These are phyloP conservation scores for Thalassiosira exigua DNA, from an alignment of 352 stramenopile genomes.

Conservation along the genomic window DNA sequence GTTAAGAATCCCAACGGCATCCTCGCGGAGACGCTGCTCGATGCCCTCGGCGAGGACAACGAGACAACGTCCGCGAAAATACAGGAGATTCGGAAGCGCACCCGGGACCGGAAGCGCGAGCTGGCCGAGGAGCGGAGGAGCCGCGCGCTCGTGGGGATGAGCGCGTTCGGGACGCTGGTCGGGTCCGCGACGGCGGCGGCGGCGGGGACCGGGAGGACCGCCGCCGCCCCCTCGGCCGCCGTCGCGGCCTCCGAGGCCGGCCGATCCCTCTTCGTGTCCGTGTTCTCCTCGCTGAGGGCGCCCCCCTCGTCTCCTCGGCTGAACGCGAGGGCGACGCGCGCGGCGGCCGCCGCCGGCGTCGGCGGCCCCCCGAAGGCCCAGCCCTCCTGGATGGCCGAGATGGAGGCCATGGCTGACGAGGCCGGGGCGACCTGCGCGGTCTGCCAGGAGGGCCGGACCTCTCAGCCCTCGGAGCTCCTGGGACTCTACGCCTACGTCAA, in stretches of 20 bases:
- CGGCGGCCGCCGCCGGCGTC: slow-evolving; percentile 3
- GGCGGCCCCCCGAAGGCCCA: slow-evolving; percentile 8
- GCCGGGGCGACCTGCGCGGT: slow-evolving; percentile 73
- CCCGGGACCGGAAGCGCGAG: slow-evolving; percentile 76
- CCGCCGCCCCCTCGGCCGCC: not conserved
- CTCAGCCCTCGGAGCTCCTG: slow-evolving; percentile 78
- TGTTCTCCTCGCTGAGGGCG: slow-evolving; percentile 52
- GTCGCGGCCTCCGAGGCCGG: slow-evolving; percentile 15
- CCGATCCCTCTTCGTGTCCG: slow-evolving; percentile 55
- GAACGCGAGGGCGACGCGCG: slow-evolving; percentile 7
- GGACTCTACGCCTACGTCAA: slow-evolving; percentile 83
- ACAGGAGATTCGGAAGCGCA: slow-evolving; percentile 61
- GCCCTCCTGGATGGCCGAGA: slow-evolving; percentile 80
- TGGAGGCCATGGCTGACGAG: slow-evolving; percentile 83
- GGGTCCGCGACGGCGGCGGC: slow-evolving; percentile 1
- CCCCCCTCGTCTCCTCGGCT: slow-evolving; percentile 17
- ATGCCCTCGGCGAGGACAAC: slow-evolving; percentile 71
- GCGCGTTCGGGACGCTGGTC: slow-evolving; percentile 48
- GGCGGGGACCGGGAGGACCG: not conserved
- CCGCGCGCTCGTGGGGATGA: slow-evolving; percentile 67
- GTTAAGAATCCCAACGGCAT: slow-evolving; percentile 74
- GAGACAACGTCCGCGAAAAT: slow-evolving; percentile 53
- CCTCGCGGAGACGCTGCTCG: slow-evolving; percentile 79
- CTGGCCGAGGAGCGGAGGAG: slow-evolving; percentile 75
- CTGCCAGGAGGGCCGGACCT: slow-evolving; percentile 78